Percentiles rank a stretch among this genome's conserved stretches.
Evolutionary conservation across 2,329 filamentous ascomycete genomes (phyloP).

Genomic region (Fonsecaea pugnacius): DNA sequence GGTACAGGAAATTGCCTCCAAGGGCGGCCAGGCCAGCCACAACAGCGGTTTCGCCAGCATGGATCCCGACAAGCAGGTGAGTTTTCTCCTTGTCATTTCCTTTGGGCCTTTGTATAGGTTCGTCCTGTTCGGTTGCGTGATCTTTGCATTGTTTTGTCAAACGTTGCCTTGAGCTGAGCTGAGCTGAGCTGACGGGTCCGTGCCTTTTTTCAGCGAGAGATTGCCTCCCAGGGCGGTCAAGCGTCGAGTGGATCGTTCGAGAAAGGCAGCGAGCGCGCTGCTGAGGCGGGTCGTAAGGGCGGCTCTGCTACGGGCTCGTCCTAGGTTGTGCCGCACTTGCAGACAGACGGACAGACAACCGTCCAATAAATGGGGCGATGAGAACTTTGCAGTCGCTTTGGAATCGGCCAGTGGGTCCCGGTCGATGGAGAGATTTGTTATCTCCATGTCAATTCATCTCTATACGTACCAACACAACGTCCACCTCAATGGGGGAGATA

Average conservation of each 20-base stretch:
- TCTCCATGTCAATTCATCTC: too few relatives aligned
- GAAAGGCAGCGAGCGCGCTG: conserved; percentile 57
- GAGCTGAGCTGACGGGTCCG: not conserved
- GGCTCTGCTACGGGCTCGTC: conserved; percentile 40
- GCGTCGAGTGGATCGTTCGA: conserved; percentile 61
- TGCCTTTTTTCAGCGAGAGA: conserved; percentile 50
- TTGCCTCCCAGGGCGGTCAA: conserved; percentile 61
- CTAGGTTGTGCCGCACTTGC: not conserved
- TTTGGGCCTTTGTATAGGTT: too few relatives aligned
- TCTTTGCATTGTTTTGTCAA: not conserved
- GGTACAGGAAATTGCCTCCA: conserved; percentile 47
- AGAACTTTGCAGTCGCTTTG: too few relatives aligned
- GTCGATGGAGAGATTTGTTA: too few relatives aligned
- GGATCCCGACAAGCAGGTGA: conserved; percentile 42
- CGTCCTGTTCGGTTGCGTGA: too few relatives aligned
- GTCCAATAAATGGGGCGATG: too few relatives aligned
- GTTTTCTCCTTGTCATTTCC: not conserved
- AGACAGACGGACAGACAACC: not conserved
- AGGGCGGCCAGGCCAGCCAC: conserved; percentile 44
- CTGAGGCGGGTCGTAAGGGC: conserved; percentile 61
- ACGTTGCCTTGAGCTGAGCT: too few relatives aligned
- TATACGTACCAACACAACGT: too few relatives aligned
- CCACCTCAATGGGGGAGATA: too few relatives aligned
- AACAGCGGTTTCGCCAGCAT: conserved; percentile 40
- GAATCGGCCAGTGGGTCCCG: too few relatives aligned